These are phyloP conservation scores for Poa annua DNA, from an alignment of 176 grass and related monocot genomes.

Conservation along the genomic window DNA sequence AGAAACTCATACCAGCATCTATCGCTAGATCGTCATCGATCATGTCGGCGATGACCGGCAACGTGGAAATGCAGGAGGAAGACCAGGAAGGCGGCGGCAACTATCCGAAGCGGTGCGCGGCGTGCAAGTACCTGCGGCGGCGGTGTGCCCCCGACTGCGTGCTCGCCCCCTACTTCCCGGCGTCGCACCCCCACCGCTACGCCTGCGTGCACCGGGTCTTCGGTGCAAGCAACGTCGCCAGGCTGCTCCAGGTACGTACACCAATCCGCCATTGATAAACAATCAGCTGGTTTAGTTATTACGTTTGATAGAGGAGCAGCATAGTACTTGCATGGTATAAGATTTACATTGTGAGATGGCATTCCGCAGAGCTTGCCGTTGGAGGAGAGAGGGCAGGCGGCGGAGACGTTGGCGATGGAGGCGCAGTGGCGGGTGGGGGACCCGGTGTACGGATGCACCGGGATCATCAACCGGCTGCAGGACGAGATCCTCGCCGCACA, in stretches of 20 bases:
- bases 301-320: not conserved
- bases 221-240: slow-evolving; percentile 69
- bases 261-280: not conserved
- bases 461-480: slow-evolving; percentile 57
- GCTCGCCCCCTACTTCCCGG: slow-evolving; percentile 71
- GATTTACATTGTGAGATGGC: not conserved
- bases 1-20: not conserved
- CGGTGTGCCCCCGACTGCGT: slow-evolving; percentile 67
- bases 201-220: slow-evolving; percentile 69
- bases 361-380: slow-evolving; percentile 44
- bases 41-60: too few relatives aligned
- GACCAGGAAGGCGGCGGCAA: not conserved
- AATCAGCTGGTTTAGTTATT: not conserved
- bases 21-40: slow-evolving; percentile 14
- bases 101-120: slow-evolving; percentile 33
- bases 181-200: slow-evolving; percentile 52
- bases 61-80: not conserved
- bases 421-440: slow-evolving; percentile 66
- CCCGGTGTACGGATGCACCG: slow-evolving; percentile 72
- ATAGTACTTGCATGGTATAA: not conserved
- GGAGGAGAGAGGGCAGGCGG: slow-evolving; percentile 46
- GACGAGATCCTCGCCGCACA: slow-evolving; percentile 54
- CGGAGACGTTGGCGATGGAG: slow-evolving; percentile 63
- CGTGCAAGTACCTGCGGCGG: slow-evolving; percentile 70
- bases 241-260: slow-evolving; percentile 58